These are phyloP conservation scores for Gloeophyllum trabeum DNA, from an alignment of 768 basidiomycete species.

Conservation along the genomic window DNA sequence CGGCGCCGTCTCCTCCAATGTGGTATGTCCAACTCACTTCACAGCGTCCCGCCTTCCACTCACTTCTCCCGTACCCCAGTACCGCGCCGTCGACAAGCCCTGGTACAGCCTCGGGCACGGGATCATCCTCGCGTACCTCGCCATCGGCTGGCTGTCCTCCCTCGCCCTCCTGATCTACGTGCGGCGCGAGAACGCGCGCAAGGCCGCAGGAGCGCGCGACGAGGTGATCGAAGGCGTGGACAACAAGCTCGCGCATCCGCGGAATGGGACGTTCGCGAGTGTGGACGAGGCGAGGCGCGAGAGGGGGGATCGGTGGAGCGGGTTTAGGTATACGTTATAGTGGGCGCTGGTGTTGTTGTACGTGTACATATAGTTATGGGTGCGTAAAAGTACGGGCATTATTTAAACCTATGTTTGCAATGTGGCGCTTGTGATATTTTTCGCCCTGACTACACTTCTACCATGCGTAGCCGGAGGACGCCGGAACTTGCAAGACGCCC, in stretches of 20 bases:
- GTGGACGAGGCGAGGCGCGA: constrained; percentile 45
- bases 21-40: constrained; percentile 30
- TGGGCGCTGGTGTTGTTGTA: background rate
- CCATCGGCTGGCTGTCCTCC: constrained; percentile 48
- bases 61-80: constrained; percentile 24
- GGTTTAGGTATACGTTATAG: constrained; percentile 56
- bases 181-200: constrained; percentile 44
- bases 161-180: constrained; percentile 34
- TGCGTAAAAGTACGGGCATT: too few relatives aligned
- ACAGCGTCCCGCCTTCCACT: background rate
- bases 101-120: constrained; percentile 64
- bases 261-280: constrained; percentile 41
- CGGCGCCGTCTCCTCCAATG: constrained; percentile 56
- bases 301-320: constrained; percentile 68
- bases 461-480: too few relatives aligned
- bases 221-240: constrained; percentile 46
- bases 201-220: constrained; percentile 59
- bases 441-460: too few relatives aligned
- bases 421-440: too few relatives aligned
- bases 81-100: constrained; percentile 51
- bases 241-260: constrained; percentile 24
- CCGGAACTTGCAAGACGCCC: too few relatives aligned
- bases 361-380: too few relatives aligned
- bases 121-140: constrained; percentile 60
- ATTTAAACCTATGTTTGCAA: too few relatives aligned